phyloP scores from a whole-genome alignment of 371 early-diverging fungal genomes.

The Coemansia sp. region DNA sequence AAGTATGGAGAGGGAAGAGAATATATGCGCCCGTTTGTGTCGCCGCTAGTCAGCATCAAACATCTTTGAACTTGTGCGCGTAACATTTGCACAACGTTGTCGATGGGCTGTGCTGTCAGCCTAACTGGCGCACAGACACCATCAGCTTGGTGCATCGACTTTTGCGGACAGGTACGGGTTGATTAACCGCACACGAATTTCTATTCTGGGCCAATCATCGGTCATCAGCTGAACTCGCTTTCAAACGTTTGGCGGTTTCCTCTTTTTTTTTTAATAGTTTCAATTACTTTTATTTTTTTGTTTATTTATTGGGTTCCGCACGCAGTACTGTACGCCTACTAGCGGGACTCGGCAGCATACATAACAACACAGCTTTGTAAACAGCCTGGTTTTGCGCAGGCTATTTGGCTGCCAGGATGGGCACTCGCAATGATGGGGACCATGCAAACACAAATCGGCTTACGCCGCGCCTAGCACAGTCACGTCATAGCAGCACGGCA shows the following conservation, averaged over 20 bases:
- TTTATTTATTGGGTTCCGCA: neutral
- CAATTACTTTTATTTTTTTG: neutral
- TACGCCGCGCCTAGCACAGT: conserved; percentile 1
- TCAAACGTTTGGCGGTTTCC: neutral
- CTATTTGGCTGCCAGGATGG: conserved; percentile 3
- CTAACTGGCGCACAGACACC: too few relatives aligned
- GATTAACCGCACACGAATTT: neutral
- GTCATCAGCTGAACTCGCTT: neutral
- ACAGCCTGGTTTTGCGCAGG: neutral
- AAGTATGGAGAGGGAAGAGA: neutral
- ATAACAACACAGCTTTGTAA: neutral
- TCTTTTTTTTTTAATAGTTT: neutral
- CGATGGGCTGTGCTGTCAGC: too few relatives aligned
- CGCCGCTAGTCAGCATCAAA: too few relatives aligned
- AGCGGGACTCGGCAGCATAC: neutral
- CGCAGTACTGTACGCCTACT: neutral
- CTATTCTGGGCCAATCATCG: neutral
- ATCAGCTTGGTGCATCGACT: too few relatives aligned
- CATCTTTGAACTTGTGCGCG: too few relatives aligned
- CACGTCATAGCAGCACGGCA: conserved; percentile 8
- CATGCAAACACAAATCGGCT: neutral
- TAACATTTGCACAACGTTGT: too few relatives aligned
- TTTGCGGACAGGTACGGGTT: too few relatives aligned
- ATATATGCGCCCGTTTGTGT: neutral
- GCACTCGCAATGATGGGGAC: neutral